Percentiles rank a stretch among this genome's conserved stretches.
These are phyloP conservation scores for Trichoderma semiorbis DNA, from an alignment of 2,329 filamentous ascomycete genomes.

Conservation along the genomic window DNA sequence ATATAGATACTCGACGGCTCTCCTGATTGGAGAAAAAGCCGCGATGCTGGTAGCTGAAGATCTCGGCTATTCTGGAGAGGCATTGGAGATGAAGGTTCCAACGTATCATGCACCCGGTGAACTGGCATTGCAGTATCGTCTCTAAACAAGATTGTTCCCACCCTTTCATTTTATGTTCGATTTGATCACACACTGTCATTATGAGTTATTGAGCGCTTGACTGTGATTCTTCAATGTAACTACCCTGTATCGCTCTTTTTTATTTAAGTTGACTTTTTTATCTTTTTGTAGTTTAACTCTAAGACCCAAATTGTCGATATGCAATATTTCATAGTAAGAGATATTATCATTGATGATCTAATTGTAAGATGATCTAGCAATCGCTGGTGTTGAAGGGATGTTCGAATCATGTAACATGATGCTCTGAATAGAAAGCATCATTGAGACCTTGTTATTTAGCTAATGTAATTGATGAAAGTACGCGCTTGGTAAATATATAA, in stretches of 20 bases:
- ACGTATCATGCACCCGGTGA: constrained; percentile 3
- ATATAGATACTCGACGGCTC: constrained; percentile 5
- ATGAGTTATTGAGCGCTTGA: background rate
- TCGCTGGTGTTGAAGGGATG: background rate
- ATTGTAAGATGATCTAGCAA: background rate
- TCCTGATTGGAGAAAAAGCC: constrained; percentile 11
- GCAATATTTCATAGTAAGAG: background rate
- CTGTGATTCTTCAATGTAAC: background rate
- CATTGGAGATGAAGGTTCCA: constrained; percentile 14
- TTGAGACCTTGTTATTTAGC: too few species aligned
- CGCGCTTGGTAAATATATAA: too few species aligned
- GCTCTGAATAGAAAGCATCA: background rate
- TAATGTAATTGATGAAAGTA: too few species aligned
- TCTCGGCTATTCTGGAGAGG: constrained; percentile 8
- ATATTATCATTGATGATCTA: background rate
- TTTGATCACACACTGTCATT: background rate
- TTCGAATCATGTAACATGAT: background rate
- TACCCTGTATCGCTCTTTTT: background rate
- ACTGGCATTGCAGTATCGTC: background rate
- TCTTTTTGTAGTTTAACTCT: background rate
- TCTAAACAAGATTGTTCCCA: background rate
- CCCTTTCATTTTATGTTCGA: background rate
- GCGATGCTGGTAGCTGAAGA: constrained; percentile 12
- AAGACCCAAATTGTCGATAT: background rate
- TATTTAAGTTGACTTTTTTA: background rate